A percentile compares a stretch with the other conserved stretches of the same genome.
These are phyloP conservation scores for Phytopythium boreale DNA, from an alignment of 352 stramenopile species.

Conservation along the genomic window DNA sequence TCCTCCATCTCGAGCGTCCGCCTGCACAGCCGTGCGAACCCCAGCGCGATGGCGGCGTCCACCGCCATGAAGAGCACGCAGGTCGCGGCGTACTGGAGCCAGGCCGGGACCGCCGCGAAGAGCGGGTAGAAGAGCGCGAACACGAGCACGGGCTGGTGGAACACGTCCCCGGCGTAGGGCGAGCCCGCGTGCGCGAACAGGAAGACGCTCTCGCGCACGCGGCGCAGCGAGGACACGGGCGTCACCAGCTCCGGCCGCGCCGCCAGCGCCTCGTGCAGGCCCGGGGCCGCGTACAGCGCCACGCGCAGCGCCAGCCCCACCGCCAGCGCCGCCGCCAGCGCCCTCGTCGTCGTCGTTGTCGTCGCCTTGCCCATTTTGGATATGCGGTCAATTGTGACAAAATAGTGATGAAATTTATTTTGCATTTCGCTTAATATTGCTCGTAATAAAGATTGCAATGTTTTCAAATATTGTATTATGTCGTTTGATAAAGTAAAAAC, in stretches of 20 bases:
- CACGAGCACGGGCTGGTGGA: conserved; percentile 79
- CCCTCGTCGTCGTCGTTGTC: neutral
- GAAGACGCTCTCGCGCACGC: conserved; percentile 58
- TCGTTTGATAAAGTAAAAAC: no score
- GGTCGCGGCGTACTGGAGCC: conserved; percentile 22
- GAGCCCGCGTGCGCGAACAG: conserved; percentile 43
- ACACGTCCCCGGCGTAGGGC: conserved; percentile 76
- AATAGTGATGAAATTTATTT: no score
- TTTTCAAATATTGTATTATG: no score
- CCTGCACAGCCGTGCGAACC: conserved; percentile 51
- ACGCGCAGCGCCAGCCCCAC: conserved; percentile 35
- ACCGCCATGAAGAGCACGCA: conserved; percentile 47
- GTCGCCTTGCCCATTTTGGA: neutral
- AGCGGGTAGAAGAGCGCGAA: conserved; percentile 65
- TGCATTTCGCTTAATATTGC: no score
- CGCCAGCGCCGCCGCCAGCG: conserved; percentile 19
- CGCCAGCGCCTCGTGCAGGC: conserved; percentile 35
- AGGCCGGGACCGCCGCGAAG: conserved; percentile 17
- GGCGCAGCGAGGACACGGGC: conserved; percentile 52
- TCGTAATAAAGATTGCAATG: no score
- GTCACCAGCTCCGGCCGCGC: conserved; percentile 67
- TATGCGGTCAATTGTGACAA: no score
- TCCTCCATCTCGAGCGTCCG: conserved; percentile 49
- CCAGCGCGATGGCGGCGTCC: conserved; percentile 55
- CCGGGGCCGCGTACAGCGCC: conserved; percentile 31